phyloP scores from a whole-genome alignment of 352 stramenopile genomes.

The Globisporangium viniferum region DNA sequence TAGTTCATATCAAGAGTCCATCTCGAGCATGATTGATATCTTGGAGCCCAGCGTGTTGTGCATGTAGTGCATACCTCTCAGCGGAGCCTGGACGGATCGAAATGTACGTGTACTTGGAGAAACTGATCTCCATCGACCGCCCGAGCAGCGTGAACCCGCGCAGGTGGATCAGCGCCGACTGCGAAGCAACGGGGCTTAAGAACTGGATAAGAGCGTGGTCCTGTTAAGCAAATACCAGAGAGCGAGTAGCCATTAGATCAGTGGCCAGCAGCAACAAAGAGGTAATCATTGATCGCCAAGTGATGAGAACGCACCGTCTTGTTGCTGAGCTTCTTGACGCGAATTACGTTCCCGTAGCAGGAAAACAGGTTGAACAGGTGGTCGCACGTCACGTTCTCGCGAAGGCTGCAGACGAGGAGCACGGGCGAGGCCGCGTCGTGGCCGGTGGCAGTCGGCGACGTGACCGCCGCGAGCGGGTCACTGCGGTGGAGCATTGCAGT shows the following conservation, averaged over 20 bases:
- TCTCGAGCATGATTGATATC: not conserved
- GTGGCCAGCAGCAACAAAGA: not conserved
- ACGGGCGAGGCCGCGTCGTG: constrained; percentile 41
- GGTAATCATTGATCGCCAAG: not conserved
- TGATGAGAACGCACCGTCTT: constrained; percentile 28
- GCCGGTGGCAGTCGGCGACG: not conserved
- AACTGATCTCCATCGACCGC: constrained; percentile 55
- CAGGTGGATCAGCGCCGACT: constrained; percentile 52
- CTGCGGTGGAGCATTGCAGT: constrained; percentile 21
- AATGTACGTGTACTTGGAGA: constrained; percentile 59
- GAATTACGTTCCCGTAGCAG: constrained; percentile 62
- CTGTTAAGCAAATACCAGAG: constrained; percentile 6
- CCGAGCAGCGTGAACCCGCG: constrained; percentile 51
- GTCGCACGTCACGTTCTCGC: constrained; percentile 51
- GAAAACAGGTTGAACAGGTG: constrained; percentile 71
- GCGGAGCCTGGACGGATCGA: constrained; percentile 23
- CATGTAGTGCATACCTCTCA: constrained; percentile 11
- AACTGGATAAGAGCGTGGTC: constrained; percentile 67
- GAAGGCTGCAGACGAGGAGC: constrained; percentile 54
- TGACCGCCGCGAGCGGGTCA: constrained; percentile 9
- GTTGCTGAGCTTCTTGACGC: constrained; percentile 52
- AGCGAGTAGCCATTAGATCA: not conserved
- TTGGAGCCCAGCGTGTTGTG: not conserved
- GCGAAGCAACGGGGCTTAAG: constrained; percentile 31
- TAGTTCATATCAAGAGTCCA: not conserved